Evolutionary conservation across 306 rosid species (phyloP), one percentile per base, ranked within the genome.

Genomic region (Datisca glomerata): DNA sequence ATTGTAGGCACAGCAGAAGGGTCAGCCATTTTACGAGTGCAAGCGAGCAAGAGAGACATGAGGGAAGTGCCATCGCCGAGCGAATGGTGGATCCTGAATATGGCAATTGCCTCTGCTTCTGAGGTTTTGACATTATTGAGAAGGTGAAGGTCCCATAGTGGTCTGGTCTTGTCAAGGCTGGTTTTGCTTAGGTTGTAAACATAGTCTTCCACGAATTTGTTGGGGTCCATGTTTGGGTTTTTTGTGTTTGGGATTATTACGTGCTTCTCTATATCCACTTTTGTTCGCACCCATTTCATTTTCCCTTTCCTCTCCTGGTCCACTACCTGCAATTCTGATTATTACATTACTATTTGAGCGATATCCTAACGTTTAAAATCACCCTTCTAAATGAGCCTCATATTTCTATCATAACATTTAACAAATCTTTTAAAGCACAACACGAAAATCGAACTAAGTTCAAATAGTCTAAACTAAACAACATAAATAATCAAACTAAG

Each of bases 61-160:
- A 67, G 56, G 29, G 73, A 67, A 5, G 56, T 45, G 6, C 73
- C 73, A 16, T 67, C 73, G 5, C 73, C 73, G 12, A 67, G 59
- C n/a, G 73, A 54, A 41, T 60, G 73, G 29, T 67, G 73, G 29
- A 60, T 18, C 43, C 73, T 36, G 35, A 67, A 67, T 4, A 67
- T 48, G 1, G 23, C 68, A 2, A 37, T 25, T 1, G 46, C 51
- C 34, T 60, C 64, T 4, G 73, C 58, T 16, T 43, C 13, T 1
- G 67, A 54, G 13, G 68, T 67, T 55, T 55, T 55, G 17, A 60
- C 18, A 25, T 67, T n/a, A n/a, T n/a, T 55, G 16, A 67, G 50
- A 12, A 67, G n/a, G 28, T 67, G 73, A 21, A 67, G 29, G 5
- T 67, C 68, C 73, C 73, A 67, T 1, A 59, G 49, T 6, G 72